These are phyloP conservation scores for Suillus sp. DNA, from an alignment of 768 basidiomycete species.

Conservation along the genomic window DNA sequence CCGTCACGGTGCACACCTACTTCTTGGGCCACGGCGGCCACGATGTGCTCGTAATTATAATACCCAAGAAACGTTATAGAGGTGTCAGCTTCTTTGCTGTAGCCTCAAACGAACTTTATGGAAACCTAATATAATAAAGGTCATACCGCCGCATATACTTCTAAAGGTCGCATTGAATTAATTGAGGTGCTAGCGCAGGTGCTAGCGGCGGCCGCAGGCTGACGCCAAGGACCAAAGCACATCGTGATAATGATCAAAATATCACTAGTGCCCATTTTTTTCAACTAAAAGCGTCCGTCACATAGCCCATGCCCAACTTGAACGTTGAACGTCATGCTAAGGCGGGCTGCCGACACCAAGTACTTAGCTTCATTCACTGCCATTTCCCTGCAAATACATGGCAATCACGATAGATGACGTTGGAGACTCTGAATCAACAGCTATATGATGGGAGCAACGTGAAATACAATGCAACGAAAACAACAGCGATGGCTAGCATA, in stretches of 20 bases:
- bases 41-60: background rate
- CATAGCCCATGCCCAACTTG: background rate
- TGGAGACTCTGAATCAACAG: background rate
- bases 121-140: background rate
- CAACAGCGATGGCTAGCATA: conserved; percentile 2
- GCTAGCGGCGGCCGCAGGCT: background rate
- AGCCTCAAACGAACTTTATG: background rate
- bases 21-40: background rate
- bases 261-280: background rate
- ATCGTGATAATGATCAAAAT: background rate
- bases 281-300: background rate
- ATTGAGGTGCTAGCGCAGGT: background rate
- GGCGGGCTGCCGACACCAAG: background rate
- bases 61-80: background rate
- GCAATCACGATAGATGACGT: background rate
- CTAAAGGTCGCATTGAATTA: background rate
- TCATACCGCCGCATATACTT: background rate
- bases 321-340: background rate
- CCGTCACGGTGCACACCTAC: background rate
- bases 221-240: background rate
- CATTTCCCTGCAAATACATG: background rate
- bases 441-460: background rate
- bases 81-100: background rate
- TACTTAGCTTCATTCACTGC: background rate
- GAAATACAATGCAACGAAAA: conserved; percentile 6